Evolutionary conservation across 2,329 filamentous ascomycete species (phyloP).

Genomic region (Microcyclospora tardicrescens): DNA sequence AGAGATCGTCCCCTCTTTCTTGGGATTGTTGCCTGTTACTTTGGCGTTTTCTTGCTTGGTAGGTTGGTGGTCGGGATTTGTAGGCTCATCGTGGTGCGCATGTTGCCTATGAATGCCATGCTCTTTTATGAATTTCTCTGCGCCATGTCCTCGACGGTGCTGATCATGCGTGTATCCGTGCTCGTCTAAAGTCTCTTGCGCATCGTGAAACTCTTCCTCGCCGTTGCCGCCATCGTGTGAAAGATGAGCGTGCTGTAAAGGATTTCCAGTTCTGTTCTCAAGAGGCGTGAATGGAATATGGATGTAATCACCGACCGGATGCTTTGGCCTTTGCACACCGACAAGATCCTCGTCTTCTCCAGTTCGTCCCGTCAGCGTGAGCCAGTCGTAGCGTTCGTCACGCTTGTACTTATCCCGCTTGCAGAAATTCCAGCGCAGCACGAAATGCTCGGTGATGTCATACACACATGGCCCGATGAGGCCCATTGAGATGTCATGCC

Average conservation of each 20-base stretch:
- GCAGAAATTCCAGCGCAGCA: conserved; percentile 89
- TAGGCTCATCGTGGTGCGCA: conserved; percentile 3
- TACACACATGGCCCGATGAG: conserved; percentile 80
- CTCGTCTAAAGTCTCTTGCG: conserved; percentile 16
- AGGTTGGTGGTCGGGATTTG: background rate
- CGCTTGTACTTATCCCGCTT: conserved; percentile 98
- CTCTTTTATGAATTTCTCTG: conserved; percentile 14
- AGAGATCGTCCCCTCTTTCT: conserved; percentile 19
- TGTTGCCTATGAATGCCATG: conserved; percentile 9
- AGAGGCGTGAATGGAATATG: conserved; percentile 64
- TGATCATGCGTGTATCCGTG: conserved; percentile 21
- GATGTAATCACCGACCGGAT: conserved; percentile 78
- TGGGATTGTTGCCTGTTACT: conserved; percentile 21
- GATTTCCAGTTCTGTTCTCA: conserved; percentile 45
- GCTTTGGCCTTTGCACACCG: conserved; percentile 76
- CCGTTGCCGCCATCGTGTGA: conserved; percentile 4
- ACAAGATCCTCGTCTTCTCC: conserved; percentile 73
- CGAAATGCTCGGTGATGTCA: conserved; percentile 91
- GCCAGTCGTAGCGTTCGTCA: conserved; percentile 70
- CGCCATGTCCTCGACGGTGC: conserved; percentile 16
- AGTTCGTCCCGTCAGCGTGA: conserved; percentile 62
- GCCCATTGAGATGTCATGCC: conserved; percentile 93
- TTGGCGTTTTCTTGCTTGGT: conserved; percentile 18
- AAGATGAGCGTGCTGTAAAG: conserved; percentile 22
- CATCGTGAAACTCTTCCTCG: conserved; percentile 17